phyloP scores from a whole-genome alignment of 75 land plant genomes.

The Selaginella tamariscina region DNA sequence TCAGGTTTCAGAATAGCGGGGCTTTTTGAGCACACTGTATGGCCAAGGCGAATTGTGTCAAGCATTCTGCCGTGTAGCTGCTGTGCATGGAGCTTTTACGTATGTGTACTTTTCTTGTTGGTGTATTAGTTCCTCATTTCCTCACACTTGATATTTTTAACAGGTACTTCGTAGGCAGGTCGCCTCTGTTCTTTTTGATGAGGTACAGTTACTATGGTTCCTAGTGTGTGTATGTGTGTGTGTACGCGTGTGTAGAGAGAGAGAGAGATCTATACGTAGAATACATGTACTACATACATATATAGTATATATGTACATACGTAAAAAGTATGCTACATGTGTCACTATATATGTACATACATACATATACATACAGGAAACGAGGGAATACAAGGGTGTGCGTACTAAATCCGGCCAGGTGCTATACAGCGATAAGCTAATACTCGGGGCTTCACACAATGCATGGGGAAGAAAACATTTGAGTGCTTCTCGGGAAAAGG shows the following conservation, averaged over 20 bases:
- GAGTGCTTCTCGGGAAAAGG: not conserved
- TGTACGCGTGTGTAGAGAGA: too few relatives aligned
- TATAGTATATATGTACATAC: too few relatives aligned
- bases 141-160: not conserved
- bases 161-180: conserved; percentile 68
- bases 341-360: too few relatives aligned
- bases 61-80: conserved; percentile 91
- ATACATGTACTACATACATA: too few relatives aligned
- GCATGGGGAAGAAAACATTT: not conserved
- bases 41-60: conserved; percentile 92
- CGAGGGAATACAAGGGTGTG: conserved; percentile 48
- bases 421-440: conserved; percentile 46
- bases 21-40: conserved; percentile 79
- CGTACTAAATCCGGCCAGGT: conserved; percentile 65
- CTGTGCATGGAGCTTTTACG: conserved; percentile 91
- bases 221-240: too few relatives aligned
- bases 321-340: too few relatives aligned
- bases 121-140: not conserved
- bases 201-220: conserved; percentile 31
- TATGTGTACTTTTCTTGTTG: conserved; percentile 44
- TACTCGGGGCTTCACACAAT: conserved; percentile 38
- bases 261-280: too few relatives aligned
- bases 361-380: too few relatives aligned
- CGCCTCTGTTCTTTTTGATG: conserved; percentile 25
- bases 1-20: conserved; percentile 71